Conservation (phyloP, 1,284 basidiomycete genomes). For the Puccinia polysora region DNA sequence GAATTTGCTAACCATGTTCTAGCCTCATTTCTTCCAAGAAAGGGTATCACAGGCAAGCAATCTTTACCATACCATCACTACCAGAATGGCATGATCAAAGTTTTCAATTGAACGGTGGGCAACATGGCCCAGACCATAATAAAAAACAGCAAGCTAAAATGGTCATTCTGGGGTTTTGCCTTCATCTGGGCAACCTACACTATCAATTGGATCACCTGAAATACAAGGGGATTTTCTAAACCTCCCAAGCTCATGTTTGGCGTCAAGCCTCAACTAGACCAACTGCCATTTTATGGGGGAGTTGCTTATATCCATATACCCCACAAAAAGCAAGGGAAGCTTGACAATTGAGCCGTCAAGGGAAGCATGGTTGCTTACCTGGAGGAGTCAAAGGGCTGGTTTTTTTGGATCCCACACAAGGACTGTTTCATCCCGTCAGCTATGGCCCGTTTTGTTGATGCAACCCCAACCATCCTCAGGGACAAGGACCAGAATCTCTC, state of each 20-base stretch:
- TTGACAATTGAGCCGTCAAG: neutral
- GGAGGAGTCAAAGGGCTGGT: neutral
- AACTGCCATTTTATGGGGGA: neutral
- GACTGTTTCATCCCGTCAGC: neutral
- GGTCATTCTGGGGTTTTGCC: conserved; percentile 4
- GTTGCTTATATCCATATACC: conserved; percentile 15
- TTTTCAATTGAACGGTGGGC: neutral
- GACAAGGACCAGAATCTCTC: no score
- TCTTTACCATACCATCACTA: conserved; percentile 1
- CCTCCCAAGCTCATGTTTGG: conserved; percentile 11
- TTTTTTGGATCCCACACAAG: neutral
- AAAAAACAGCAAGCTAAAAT: neutral
- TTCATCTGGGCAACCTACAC: neutral
- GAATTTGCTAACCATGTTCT: neutral
- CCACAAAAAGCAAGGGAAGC: neutral
- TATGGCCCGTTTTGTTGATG: neutral
- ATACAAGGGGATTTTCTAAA: neutral
- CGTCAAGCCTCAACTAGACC: neutral
- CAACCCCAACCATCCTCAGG: no score
- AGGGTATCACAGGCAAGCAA: neutral
- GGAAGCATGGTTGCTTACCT: neutral
- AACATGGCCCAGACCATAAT: neutral
- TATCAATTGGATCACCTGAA: neutral
- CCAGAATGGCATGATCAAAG: conserved; percentile 1
- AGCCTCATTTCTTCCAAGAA: neutral